These are phyloP conservation scores for Pleurotus eryngii DNA, from an alignment of 768 basidiomycete species.

Conservation along the genomic window DNA sequence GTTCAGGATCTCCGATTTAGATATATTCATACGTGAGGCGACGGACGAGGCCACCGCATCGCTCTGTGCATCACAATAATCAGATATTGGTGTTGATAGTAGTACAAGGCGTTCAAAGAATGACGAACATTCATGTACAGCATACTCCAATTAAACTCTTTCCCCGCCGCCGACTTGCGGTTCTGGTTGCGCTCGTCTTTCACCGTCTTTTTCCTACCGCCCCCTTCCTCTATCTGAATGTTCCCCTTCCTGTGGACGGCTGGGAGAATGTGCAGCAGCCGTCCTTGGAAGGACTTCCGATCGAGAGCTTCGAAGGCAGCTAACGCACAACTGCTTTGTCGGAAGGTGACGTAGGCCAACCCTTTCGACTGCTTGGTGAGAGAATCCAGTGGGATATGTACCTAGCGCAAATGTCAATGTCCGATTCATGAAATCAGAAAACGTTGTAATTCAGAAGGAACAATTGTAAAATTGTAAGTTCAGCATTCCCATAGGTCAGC, in stretches of 20 bases:
- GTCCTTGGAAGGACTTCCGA: slow-evolving; percentile 84
- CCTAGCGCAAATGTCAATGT: slow-evolving; percentile 26
- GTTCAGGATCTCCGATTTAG: slow-evolving; percentile 86
- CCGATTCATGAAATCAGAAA: neutral
- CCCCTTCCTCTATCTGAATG: slow-evolving; percentile 37
- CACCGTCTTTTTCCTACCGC: slow-evolving; percentile 43
- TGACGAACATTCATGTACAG: slow-evolving; percentile 94
- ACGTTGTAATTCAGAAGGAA: neutral
- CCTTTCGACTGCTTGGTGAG: slow-evolving; percentile 46
- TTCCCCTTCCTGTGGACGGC: slow-evolving; percentile 67
- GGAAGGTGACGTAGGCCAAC: slow-evolving; percentile 48
- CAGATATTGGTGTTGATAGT: slow-evolving; percentile 14
- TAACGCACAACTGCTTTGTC: slow-evolving; percentile 40
- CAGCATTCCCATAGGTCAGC: slow-evolving; percentile 37
- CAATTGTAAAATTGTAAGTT: slow-evolving; percentile 12
- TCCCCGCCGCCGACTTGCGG: slow-evolving; percentile 64
- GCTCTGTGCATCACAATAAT: slow-evolving; percentile 45
- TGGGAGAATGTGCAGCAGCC: slow-evolving; percentile 85
- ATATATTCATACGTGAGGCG: slow-evolving; percentile 82
- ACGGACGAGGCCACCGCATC: slow-evolving; percentile 92
- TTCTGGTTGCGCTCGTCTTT: slow-evolving; percentile 64
- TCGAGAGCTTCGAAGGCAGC: slow-evolving; percentile 78
- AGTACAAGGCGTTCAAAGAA: slow-evolving; percentile 8
- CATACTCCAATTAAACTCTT: slow-evolving; percentile 91
- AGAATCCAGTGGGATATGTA: slow-evolving; percentile 47